A percentile compares a stretch with the other conserved stretches of the same genome.
Conservation (phyloP, 208 protist genomes). For the Crithidia expoeki region DNA sequence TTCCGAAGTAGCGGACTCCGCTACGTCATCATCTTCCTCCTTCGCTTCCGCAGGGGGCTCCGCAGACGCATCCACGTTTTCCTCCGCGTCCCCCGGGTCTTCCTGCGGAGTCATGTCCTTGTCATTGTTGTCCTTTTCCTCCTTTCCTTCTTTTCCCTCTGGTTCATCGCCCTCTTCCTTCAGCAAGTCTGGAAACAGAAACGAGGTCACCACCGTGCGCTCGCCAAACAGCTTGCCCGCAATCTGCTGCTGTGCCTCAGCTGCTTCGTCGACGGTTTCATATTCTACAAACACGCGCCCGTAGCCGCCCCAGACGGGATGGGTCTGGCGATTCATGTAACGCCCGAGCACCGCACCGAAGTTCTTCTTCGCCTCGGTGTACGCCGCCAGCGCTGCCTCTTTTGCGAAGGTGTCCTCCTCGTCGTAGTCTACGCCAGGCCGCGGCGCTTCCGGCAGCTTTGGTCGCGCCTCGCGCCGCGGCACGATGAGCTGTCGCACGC, state of each 20-base stretch:
- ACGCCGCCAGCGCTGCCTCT: conserved; percentile 40
- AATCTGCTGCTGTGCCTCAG: conserved; percentile 76
- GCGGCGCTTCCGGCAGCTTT: conserved; percentile 58
- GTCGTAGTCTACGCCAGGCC: conserved; percentile 34
- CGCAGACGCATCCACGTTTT: not conserved
- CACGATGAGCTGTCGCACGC: conserved; percentile 79
- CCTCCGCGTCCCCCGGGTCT: not conserved
- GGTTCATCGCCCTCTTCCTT: conserved; percentile 26
- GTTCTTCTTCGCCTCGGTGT: conserved; percentile 50
- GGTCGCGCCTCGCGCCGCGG: conserved; percentile 73
- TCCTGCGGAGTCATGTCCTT: not conserved
- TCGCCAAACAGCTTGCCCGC: conserved; percentile 83
- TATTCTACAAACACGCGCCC: conserved; percentile 90
- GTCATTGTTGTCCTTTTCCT: not conserved
- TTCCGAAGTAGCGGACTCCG: conserved; percentile 7
- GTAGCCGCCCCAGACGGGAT: conserved; percentile 83
- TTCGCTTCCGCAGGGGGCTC: not conserved
- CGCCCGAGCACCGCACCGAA: conserved; percentile 58
- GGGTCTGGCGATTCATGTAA: conserved; percentile 65
- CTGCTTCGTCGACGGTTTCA: conserved; percentile 84
- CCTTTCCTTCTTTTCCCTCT: conserved; percentile 15
- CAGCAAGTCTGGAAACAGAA: conserved; percentile 88
- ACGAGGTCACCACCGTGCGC: conserved; percentile 90
- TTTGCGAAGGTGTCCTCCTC: conserved; percentile 31
- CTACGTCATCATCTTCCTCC: conserved; percentile 8